These are phyloP conservation scores for Hygrophoropsis aurantiaca DNA, from an alignment of 768 basidiomycete genomes.

Conservation along the genomic window DNA sequence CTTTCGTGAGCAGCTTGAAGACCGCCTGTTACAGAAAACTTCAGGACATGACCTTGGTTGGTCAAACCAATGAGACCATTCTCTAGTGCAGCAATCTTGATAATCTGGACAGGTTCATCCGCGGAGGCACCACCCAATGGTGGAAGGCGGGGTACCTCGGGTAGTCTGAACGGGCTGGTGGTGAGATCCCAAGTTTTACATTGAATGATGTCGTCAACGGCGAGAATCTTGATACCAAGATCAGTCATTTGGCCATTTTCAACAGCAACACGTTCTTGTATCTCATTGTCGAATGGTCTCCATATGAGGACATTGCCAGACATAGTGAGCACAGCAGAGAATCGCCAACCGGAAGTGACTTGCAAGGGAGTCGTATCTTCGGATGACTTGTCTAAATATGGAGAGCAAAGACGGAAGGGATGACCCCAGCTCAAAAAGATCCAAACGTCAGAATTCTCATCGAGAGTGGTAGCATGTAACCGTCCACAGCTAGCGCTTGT, in stretches of 20 bases:
- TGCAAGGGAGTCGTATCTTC: constrained; percentile 52
- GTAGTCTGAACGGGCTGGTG: constrained; percentile 56
- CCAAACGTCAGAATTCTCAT: constrained; percentile 62
- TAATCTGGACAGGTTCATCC: constrained; percentile 44
- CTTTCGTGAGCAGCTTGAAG: constrained; percentile 33
- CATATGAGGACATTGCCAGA: constrained; percentile 74
- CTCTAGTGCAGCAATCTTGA: constrained; percentile 82
- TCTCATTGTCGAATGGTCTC: constrained; percentile 60
- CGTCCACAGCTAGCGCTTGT: constrained; percentile 90
- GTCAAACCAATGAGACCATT: constrained; percentile 77
- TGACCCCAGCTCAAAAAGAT: constrained; percentile 78
- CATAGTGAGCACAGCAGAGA: constrained; percentile 71
- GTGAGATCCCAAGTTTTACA: constrained; percentile 62
- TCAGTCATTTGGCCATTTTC: constrained; percentile 49
- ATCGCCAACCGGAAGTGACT: constrained; percentile 80
- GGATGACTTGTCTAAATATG: constrained; percentile 40
- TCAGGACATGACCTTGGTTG: constrained; percentile 74
- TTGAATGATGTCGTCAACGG: constrained; percentile 46
- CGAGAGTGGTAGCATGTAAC: constrained; percentile 66
- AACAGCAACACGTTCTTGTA: constrained; percentile 35
- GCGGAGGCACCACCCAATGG: constrained; percentile 32
- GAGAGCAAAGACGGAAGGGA: constrained; percentile 58
- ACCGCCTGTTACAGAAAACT: constrained; percentile 51
- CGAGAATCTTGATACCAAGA: constrained; percentile 27
- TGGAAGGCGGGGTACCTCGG: constrained; percentile 61